Evolutionary conservation across 257 asterid species (phyloP).

Genomic region (Lantana camara): DNA sequence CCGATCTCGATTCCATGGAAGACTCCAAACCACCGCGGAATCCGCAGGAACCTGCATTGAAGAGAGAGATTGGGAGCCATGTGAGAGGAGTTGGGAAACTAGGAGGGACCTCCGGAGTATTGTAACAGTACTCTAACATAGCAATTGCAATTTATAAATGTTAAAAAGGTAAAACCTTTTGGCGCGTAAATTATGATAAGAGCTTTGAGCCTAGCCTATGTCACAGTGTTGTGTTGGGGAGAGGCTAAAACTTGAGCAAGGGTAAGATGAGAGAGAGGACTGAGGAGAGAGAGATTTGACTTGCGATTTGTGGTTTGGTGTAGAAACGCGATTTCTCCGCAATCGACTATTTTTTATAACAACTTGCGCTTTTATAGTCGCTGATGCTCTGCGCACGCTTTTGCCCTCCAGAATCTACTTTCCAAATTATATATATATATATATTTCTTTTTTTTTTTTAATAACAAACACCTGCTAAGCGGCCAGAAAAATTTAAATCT

Average conservation of each 20-base stretch:
- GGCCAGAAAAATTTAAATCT: too few species aligned
- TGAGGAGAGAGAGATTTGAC: slow-evolving; percentile 17
- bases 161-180: slow-evolving; percentile 44
- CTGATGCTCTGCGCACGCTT: too few species aligned
- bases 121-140: slow-evolving; percentile 14
- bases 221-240: slow-evolving; percentile 10
- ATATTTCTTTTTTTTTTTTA: too few species aligned
- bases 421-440: too few species aligned
- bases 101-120: too few species aligned
- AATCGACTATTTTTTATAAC: too few species aligned
- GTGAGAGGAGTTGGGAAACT: slow-evolving; percentile 27
- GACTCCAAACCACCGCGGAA: slow-evolving; percentile 23
- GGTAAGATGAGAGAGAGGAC: slow-evolving; percentile 38
- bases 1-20: slow-evolving; percentile 52
- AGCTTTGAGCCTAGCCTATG: slow-evolving; percentile 35
- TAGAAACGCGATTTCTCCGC: too few species aligned
- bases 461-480: too few species aligned
- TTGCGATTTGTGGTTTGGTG: too few species aligned
- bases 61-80: slow-evolving; percentile 49
- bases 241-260: slow-evolving; percentile 48
- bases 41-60: slow-evolving; percentile 38
- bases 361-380: too few species aligned
- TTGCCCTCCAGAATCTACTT: too few species aligned
- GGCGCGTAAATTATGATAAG: slow-evolving; percentile 68
- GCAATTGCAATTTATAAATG: slow-evolving; percentile 39